phyloP scores from a whole-genome alignment of 257 asterid species.

The Salvia hispanica region DNA sequence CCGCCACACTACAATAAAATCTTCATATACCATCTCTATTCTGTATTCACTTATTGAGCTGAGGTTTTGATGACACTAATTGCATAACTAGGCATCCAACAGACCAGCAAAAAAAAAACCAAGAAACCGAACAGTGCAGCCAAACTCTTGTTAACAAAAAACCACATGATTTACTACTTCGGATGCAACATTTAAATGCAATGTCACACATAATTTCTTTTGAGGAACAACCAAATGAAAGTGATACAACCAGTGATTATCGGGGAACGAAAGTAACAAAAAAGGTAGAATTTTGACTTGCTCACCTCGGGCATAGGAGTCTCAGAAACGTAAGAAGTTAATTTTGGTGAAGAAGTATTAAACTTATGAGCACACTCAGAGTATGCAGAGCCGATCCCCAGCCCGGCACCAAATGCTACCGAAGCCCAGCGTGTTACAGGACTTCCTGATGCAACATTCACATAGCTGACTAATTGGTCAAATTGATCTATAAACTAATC shows the following conservation, averaged over 20 bases:
- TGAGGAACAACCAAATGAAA: neutral
- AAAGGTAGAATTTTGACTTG: neutral
- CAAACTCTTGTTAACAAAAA: conserved; percentile 4
- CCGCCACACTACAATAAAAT: neutral
- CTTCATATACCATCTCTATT: neutral
- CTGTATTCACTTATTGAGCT: neutral
- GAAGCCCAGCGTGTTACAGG: conserved; percentile 93
- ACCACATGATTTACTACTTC: neutral
- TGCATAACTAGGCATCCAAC: neutral
- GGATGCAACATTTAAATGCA: neutral
- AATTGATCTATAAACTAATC: neutral
- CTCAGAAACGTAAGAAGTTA: neutral
- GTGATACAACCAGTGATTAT: neutral
- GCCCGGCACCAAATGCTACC: conserved; percentile 82
- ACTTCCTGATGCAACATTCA: conserved; percentile 60
- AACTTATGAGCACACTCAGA: conserved; percentile 72
- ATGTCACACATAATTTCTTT: neutral
- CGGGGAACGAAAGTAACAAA: neutral
- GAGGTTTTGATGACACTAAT: neutral
- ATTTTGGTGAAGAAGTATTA: conserved; percentile 49
- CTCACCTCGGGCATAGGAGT: conserved; percentile 56
- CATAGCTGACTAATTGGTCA: conserved; percentile 18
- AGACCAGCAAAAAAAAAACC: neutral
- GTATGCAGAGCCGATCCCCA: conserved; percentile 88
- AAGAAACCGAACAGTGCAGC: neutral